Percentiles rank a stretch among this genome's conserved stretches.
Conservation (phyloP, 306 rosid genomes). For the Cercis canadensis region DNA sequence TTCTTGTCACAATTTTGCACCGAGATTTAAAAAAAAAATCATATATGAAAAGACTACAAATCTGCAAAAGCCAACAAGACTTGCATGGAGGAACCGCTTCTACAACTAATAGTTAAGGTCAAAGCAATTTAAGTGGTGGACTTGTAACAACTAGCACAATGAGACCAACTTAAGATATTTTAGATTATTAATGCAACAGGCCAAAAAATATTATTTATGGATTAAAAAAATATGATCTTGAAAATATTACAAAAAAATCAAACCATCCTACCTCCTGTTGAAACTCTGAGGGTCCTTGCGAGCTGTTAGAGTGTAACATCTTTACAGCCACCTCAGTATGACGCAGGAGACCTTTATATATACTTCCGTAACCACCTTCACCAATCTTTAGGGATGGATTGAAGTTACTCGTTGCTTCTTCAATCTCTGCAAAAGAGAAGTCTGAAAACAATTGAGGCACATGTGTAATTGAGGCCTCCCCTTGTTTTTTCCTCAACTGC, state of each 20-base stretch:
- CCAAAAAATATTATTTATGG: background rate
- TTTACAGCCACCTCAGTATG: conserved; percentile 88
- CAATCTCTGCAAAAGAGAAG: conserved; percentile 64
- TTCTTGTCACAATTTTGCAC: background rate
- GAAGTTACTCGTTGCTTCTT: conserved; percentile 70
- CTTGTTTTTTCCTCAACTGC: conserved; percentile 64
- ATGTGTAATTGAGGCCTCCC: conserved; percentile 50
- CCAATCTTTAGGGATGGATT: conserved; percentile 72
- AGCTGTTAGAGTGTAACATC: conserved; percentile 53
- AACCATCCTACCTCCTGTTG: conserved; percentile 77
- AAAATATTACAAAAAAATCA: conserved; percentile 22
- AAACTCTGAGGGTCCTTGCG: conserved; percentile 79
- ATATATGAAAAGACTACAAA: background rate
- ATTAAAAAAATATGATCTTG: background rate
- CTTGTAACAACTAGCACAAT: background rate
- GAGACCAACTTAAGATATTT: conserved; percentile 15
- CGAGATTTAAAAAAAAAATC: background rate
- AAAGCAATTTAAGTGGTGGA: conserved; percentile 1
- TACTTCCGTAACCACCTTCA: conserved; percentile 93
- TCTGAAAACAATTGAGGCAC: conserved; percentile 64
- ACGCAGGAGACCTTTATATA: conserved; percentile 71
- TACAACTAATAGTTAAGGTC: conserved; percentile 11
- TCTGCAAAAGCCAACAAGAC: too few species aligned
- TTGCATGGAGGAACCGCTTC: too few species aligned
- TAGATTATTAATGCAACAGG: background rate